Conservation (phyloP, 345 rosid species). For the Citrus unshiu region DNA sequence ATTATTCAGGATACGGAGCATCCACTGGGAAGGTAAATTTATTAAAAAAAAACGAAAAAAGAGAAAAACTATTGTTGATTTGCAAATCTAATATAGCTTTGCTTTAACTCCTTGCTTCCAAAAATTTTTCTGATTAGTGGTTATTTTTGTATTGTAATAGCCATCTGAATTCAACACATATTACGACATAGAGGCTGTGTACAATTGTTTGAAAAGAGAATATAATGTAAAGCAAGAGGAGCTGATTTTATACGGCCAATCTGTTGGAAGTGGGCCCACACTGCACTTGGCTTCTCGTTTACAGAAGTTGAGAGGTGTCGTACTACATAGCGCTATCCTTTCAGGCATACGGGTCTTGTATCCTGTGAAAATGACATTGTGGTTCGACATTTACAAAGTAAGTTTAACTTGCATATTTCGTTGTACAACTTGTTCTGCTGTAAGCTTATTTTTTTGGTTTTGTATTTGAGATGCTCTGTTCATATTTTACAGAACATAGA, state of each 20-base stretch:
- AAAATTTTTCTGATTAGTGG: conserved; percentile 5
- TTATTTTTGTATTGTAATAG: conserved; percentile 31
- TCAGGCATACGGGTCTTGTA: conserved; percentile 91
- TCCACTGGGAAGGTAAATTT: conserved; percentile 88
- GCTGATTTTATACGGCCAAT: conserved; percentile 85
- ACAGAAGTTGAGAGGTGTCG: conserved; percentile 69
- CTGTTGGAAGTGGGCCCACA: conserved; percentile 98
- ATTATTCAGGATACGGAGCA: conserved; percentile 99
- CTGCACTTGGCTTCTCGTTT: conserved; percentile 77
- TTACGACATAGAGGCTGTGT: conserved; percentile 85
- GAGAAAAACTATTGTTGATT: background rate
- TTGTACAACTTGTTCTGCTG: background rate
- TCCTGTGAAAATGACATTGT: conserved; percentile 91
- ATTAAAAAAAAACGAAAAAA: no score
- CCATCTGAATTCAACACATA: conserved; percentile 95
- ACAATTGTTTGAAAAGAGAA: conserved; percentile 71
- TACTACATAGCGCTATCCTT: conserved; percentile 96
- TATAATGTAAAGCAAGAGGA: conserved; percentile 78
- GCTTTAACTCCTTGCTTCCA: no score
- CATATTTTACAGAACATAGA: conserved; percentile 76
- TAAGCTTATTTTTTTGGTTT: background rate
- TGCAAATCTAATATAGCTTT: background rate
- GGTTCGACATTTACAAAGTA: conserved; percentile 94
- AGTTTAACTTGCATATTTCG: conserved; percentile 9
- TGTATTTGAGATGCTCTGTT: conserved; percentile 12